These are phyloP conservation scores for Fraxinus nigra DNA, from an alignment of 305 asterid species.

Conservation along the genomic window DNA sequence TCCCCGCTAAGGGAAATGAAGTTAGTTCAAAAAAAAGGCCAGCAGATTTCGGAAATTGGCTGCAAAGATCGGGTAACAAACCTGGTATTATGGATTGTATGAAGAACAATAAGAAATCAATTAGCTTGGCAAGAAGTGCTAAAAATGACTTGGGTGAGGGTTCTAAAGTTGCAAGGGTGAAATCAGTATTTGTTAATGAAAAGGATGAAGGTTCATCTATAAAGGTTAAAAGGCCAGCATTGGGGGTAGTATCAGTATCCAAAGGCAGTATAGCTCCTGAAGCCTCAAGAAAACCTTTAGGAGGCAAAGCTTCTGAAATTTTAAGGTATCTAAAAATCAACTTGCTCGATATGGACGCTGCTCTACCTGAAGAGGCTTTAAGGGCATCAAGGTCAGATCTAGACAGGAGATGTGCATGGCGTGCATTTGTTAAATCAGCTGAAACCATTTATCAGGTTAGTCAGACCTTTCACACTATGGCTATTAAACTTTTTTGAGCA, in stretches of 20 bases:
- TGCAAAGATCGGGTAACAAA: conserved; percentile 27
- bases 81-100: conserved; percentile 22
- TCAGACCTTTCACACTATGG: conserved; percentile 13
- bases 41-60: conserved; percentile 29
- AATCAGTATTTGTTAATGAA: conserved; percentile 31
- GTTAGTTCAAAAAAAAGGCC: conserved; percentile 30
- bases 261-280: conserved; percentile 53
- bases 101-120: conserved; percentile 26
- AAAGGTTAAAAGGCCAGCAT: conserved; percentile 42
- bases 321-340: conserved; percentile 63
- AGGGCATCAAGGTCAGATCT: conserved; percentile 61
- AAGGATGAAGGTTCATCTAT: conserved; percentile 39
- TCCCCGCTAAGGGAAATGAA: conserved; percentile 31
- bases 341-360: conserved; percentile 90
- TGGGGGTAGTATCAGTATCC: conserved; percentile 31
- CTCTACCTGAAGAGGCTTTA: conserved; percentile 69
- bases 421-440: conserved; percentile 79
- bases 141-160: conserved; percentile 35
- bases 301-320: conserved; percentile 65
- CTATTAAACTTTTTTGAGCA: not conserved
- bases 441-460: conserved; percentile 74
- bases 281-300: conserved; percentile 58
- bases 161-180: conserved; percentile 39
- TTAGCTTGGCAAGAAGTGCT: conserved; percentile 26
- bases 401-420: conserved; percentile 70